Conservation (phyloP, 441 rosid species). For the Dalechampia spathulata region DNA sequence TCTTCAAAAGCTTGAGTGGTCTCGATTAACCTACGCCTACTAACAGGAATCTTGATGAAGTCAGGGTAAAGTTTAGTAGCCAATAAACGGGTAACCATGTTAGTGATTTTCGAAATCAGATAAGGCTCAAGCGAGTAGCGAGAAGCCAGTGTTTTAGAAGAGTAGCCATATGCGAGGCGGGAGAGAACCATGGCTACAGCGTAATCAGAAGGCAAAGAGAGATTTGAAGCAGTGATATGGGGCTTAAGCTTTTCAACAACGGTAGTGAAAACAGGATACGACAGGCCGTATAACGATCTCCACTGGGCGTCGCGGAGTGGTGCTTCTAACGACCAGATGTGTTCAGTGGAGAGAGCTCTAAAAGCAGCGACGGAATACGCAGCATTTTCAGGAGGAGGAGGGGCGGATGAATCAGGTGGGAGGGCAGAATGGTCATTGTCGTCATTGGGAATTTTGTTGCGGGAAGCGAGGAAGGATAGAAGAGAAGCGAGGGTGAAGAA, state of each 20-base stretch:
- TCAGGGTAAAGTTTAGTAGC: constrained; percentile 92
- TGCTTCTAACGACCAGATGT: constrained; percentile 71
- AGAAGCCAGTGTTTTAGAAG: constrained; percentile 62
- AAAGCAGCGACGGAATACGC: constrained; percentile 73
- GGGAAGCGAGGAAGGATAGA: constrained; percentile 65
- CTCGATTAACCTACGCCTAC: constrained; percentile 71
- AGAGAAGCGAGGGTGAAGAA: constrained; percentile 56
- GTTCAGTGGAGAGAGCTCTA: constrained; percentile 81
- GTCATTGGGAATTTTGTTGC: constrained; percentile 27
- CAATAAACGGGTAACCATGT: constrained; percentile 86
- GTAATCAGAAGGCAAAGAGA: constrained; percentile 87
- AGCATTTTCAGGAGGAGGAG: constrained; percentile 28
- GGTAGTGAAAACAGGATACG: constrained; percentile 79
- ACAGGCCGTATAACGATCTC: constrained; percentile 80
- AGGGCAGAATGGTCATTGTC: constrained; percentile 13
- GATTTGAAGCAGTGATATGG: constrained; percentile 76
- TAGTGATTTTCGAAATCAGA: constrained; percentile 84
- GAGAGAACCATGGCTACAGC: constrained; percentile 97
- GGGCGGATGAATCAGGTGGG: constrained; percentile 20
- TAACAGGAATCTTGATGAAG: constrained; percentile 77
- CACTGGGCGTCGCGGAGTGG: constrained; percentile 82
- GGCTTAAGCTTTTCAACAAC: constrained; percentile 88
- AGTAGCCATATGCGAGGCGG: constrained; percentile 68
- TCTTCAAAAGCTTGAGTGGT: constrained; percentile 88
- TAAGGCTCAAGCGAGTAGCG: constrained; percentile 85